A percentile compares a stretch with the other conserved stretches of the same genome.
Conservation (phyloP, 768 basidiomycete species). For the Pisolithus tinctorius region DNA sequence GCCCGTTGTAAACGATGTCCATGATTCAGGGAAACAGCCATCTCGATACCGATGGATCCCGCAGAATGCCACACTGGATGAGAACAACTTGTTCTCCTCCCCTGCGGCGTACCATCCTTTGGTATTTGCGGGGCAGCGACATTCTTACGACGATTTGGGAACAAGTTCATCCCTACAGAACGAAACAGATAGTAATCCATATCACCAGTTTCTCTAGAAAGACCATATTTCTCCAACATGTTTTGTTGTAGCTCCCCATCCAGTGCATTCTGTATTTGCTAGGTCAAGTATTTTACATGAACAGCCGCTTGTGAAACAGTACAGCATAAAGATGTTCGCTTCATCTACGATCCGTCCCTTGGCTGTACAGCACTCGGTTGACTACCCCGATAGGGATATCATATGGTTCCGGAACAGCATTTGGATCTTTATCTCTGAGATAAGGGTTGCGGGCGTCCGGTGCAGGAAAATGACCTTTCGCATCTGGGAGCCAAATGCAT, state of each 20-base stretch:
- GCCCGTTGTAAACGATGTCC: constrained; percentile 39
- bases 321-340: neutral
- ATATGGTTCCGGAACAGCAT: constrained; percentile 58
- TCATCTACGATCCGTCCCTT: neutral
- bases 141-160: neutral
- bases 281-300: neutral
- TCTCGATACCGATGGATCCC: constrained; percentile 35
- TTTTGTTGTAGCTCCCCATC: neutral
- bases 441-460: constrained; percentile 36
- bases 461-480: constrained; percentile 45
- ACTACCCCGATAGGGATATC: constrained; percentile 81
- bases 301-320: neutral
- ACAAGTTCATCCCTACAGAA: neutral
- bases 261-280: neutral
- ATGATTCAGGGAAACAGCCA: constrained; percentile 31
- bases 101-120: neutral
- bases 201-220: too few relatives aligned
- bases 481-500: constrained; percentile 37
- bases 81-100: constrained; percentile 19
- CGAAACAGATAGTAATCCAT: neutral
- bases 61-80: constrained; percentile 29
- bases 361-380: constrained; percentile 62
- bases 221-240: neutral
- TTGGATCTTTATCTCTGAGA: constrained; percentile 37
- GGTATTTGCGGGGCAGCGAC: neutral